Base-by-base conservation (phyloP, 208 protist genomes). In the Trypanosoma rangeli region DNA sequence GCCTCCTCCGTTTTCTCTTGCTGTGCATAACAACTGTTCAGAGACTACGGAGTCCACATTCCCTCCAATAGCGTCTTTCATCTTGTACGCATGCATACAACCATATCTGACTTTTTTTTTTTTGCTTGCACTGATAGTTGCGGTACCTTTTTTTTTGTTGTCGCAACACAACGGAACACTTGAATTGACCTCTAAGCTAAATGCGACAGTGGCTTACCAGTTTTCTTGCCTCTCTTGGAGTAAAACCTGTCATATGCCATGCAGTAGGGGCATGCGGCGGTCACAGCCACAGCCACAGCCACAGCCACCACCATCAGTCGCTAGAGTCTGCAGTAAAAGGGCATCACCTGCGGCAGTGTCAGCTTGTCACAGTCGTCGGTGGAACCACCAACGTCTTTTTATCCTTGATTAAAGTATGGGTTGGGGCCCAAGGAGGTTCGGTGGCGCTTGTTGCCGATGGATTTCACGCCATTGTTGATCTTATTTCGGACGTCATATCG, bases 371-470 rank as follows among this genome's bases (percentile, higher is more conserved):
- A 10, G 49, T 78, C 22, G 83, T 79, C 0, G 91, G 91, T 16
- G 87, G 79, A 1, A 68, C 67, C 20, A 87, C 88, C 0, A 96
- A 96, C 42, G 66, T 96, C 16, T 87, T 94, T 67, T 93, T 96
- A 68, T 81, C 82, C 61, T 72, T 76, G 22, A 83, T 80, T 1
- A 96, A 96, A 64, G 64, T 96, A 10, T 91, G 80, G 68, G 20
- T 86, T 29, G 91, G 91, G 57, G 77, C 77, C 9, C 71, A 85
- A 5, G 91, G 91, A 20, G 91, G 91, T 56, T 94, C 86, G 15
- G 87, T 94, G 9, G 91, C 91, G 18, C 82, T 96, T 46, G 74
- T 96, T 35, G 91, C 91, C 26, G 91, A 96, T 67, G 91, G 91
- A 48, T 90, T 94, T 59, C 91, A 96, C 64, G 68, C 91, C 10